phyloP scores from a whole-genome alignment of 176 grass and related monocot genomes.

The Thalia dealbata region DNA sequence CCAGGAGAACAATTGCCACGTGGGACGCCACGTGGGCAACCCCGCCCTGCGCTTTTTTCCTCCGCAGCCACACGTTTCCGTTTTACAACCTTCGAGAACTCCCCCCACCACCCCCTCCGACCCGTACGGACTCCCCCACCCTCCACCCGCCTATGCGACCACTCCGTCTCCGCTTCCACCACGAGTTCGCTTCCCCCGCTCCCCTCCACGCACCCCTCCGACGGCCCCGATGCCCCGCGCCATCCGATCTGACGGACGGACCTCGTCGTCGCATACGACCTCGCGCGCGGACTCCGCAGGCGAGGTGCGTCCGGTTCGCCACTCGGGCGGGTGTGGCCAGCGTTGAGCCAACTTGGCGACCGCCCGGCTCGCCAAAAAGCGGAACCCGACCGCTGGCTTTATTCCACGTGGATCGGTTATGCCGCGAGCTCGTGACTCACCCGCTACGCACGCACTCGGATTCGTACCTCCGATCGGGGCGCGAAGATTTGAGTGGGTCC shows the following conservation, averaged over 20 bases:
- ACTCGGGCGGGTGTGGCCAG: neutral
- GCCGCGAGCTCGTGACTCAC: no score
- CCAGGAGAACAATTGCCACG: neutral
- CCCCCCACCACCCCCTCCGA: neutral
- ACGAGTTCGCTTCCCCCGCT: neutral
- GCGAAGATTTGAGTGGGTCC: no score
- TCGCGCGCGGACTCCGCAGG: neutral
- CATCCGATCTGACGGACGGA: neutral
- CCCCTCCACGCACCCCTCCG: neutral
- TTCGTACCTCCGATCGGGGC: neutral
- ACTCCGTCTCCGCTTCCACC: neutral
- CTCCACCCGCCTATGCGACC: neutral
- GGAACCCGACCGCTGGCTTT: neutral
- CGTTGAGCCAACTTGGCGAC: neutral
- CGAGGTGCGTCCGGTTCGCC: neutral
- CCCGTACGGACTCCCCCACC: neutral
- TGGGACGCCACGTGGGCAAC: neutral
- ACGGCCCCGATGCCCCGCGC: neutral
- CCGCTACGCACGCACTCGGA: accelerated
- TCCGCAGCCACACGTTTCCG: neutral
- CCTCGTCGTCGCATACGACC: neutral
- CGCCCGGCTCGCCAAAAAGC: neutral
- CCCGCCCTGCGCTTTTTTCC: neutral
- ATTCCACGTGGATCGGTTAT: neutral
- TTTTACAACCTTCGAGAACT: neutral